A percentile compares a stretch with the other conserved stretches of the same genome.
Conservation (phyloP, 345 rosid genomes). For the Eucalyptus lansdowneana region DNA sequence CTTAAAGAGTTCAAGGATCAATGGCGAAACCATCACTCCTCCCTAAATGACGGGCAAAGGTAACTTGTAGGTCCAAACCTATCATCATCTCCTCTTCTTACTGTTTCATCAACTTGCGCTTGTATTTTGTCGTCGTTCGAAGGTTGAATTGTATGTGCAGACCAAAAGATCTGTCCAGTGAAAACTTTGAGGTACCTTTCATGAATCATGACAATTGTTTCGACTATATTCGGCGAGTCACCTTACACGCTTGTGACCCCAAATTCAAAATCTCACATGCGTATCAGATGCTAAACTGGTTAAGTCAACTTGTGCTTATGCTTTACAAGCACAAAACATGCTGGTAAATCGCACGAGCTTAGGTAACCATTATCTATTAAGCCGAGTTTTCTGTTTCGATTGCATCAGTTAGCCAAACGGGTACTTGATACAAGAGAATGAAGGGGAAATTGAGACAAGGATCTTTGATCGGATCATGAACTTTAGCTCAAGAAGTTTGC, state of each 20-base stretch:
- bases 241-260: background rate
- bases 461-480: background rate
- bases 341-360: background rate
- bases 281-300: background rate
- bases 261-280: background rate
- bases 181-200: background rate
- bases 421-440: background rate
- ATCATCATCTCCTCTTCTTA: background rate
- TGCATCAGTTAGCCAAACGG: background rate
- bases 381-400: background rate
- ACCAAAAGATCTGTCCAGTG: background rate
- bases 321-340: background rate
- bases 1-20: background rate
- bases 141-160: background rate
- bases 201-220: background rate
- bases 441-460: background rate
- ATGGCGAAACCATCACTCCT: background rate
- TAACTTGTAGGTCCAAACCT: background rate
- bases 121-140: background rate
- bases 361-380: background rate
- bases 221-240: background rate
- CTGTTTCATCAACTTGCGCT: background rate
- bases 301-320: background rate
- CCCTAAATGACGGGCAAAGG: background rate
- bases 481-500: background rate